Evolutionary conservation across 2,329 filamentous ascomycete genomes (phyloP), one percentile per base, ranked within the genome.

Genomic region (Fusarium xylarioides): DNA sequence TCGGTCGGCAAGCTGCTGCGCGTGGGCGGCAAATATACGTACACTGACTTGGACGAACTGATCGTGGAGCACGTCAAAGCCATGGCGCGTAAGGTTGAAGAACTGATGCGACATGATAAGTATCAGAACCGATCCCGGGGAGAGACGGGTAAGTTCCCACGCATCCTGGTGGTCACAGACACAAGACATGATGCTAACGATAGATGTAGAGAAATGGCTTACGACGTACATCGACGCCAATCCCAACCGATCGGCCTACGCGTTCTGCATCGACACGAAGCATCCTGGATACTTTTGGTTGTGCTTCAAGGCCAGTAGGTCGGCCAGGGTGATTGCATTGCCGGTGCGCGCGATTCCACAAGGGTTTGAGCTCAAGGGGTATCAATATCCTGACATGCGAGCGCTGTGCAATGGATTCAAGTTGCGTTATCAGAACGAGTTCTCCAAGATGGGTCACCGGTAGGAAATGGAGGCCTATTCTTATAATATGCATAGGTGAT

Each of bases 331-430:
- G 59, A 91, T 93, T 71, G 91, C 90, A 52, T 95, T 95, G 91
- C 90, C 91, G 10, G 94, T 99, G 73, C 95, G 96, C 77, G 91
- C 98, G 42, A 93, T 98, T 23, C 96, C 96, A 5, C 93, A 97
- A 78, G 96, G 94, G 10, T 99, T 95, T 80, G 95, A 98, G 85
- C 88, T 99, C 77, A 91, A 95, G 83, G 93, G 93, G 75, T 93
- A 93, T 75, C 90, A 92, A 58, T 99, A 99, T 80, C 95, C 96
- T 2, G 95, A 98, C 78, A 97, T 98, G 93, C 89, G 92, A 75
- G 94, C 95, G 54, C 86, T 99, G 71, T 97, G 95, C 86, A 99
- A 99, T 83, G 96, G 95, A 11, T 98, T 98, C 87, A 98, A 98
- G 87, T 83, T 95, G 79, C 87, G 95, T 61, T 95, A 89, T 79